Evolutionary conservation across 2,329 filamentous ascomycete genomes (phyloP), one percentile per base, ranked within the genome.

Genomic region (Alternaria tenuissima): DNA sequence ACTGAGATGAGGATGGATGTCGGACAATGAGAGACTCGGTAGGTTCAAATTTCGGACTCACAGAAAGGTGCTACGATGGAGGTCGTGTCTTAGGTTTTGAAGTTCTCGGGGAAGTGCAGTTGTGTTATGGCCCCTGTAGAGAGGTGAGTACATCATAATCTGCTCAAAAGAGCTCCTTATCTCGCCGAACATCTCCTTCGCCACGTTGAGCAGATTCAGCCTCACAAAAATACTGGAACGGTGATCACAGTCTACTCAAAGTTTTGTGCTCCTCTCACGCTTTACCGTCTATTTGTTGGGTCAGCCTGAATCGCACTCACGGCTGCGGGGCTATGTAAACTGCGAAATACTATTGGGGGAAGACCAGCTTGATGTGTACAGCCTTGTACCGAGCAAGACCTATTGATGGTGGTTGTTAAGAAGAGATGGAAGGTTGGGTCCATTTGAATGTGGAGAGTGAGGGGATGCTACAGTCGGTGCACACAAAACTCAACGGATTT

Each of bases 61-160:
- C 9, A 30, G 11, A 9, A 30, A 9, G 28, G 28, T 30, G 28
- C 28, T 30, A 11, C 18, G n/a, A 39, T 39, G n/a, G 9, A 39
- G 2, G 7, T 39, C 9, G n/a, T 39, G 38, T 39, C n/a, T 20
- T 11, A 7, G 38, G n/a, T 41, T 36, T n/a, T 48, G 12, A 18
- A 32, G 12, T 22, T 34, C 30, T 7, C 8, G 18, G 30, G 0
- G 38, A 83, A 1, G 69, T 68, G 0, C 78, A 82, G 46, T 82
- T 78, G 79, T 84, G 82, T 81, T 67, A 76, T 52, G 81, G 83
- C 57, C 61, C 77, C 4, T 63, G 82, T 1, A 80, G 81, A 30
- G 73, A 77, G 0, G 76, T 79, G 0, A 24, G 12, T 34, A 48
- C 14, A 34, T 48, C 30, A 48, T 48, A 48, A 36, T 26, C 18